A percentile compares a stretch with the other conserved stretches of the same genome.
Conservation (phyloP, 2,329 filamentous ascomycete species). For the Penicillium brevicompactum region DNA sequence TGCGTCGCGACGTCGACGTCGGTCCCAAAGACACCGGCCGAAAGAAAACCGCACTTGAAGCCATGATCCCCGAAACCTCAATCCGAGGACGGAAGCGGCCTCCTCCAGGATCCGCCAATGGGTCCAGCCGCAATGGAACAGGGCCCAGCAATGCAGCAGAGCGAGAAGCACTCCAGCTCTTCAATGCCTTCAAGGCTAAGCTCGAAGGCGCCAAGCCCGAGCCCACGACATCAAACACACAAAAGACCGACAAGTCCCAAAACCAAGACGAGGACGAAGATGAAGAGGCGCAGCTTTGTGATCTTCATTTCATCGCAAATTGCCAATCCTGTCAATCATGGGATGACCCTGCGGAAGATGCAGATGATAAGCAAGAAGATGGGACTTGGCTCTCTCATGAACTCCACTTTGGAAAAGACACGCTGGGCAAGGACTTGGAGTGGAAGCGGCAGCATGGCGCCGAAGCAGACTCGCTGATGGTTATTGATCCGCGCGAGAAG, state of each 20-base stretch:
- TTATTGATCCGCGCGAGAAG: conserved; percentile 89
- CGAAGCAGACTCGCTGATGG: conserved; percentile 68
- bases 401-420: conserved; percentile 84
- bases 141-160: conserved; percentile 59
- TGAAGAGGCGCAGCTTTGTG: conserved; percentile 77
- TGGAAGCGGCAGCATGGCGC: conserved; percentile 92
- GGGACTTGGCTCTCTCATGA: conserved; percentile 84
- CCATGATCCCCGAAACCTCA: conserved; percentile 51
- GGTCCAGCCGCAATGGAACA: conserved; percentile 47
- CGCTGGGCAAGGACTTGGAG: conserved; percentile 83
- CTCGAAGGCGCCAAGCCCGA: conserved; percentile 56
- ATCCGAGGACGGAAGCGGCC: conserved; percentile 50
- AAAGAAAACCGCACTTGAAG: conserved; percentile 51
- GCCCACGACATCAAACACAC: conserved; percentile 28
- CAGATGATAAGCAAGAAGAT: conserved; percentile 50
- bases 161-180: conserved; percentile 66
- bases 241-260: conserved; percentile 13
- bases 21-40: conserved; percentile 34
- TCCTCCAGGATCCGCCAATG: conserved; percentile 35
- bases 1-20: conserved; percentile 45
- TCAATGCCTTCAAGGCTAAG: conserved; percentile 78
- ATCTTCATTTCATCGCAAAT: conserved; percentile 92
- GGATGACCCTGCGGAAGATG: conserved; percentile 57
- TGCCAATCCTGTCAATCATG: conserved; percentile 90
- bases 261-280: conserved; percentile 36